These are phyloP conservation scores for Alectoria sarmentosa DNA, from an alignment of 495 filamentous ascomycete species.

Conservation along the genomic window DNA sequence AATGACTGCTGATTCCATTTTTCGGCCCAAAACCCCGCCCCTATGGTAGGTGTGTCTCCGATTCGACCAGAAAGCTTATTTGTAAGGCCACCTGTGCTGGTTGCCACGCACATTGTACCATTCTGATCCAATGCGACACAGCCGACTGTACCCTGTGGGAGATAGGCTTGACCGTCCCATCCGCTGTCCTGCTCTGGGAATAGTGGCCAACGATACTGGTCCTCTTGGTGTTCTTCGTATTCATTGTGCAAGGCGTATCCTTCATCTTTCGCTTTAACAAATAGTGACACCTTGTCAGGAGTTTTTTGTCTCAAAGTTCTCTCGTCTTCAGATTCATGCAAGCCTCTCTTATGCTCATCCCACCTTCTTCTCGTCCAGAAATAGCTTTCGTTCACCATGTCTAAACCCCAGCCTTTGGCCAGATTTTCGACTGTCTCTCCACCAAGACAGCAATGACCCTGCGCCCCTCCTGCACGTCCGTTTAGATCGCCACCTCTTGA, in stretches of 20 bases:
- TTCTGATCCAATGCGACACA: constrained; percentile 69
- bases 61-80: constrained; percentile 77
- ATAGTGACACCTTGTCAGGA: neutral
- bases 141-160: constrained; percentile 79
- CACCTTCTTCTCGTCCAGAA: constrained; percentile 75
- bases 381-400: constrained; percentile 61
- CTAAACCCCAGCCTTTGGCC: constrained; percentile 66
- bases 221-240: constrained; percentile 18
- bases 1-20: constrained; percentile 45
- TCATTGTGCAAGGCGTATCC: neutral
- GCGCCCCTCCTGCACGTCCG: constrained; percentile 58
- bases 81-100: constrained; percentile 81
- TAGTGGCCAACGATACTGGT: constrained; percentile 21
- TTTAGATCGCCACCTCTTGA: constrained; percentile 55
- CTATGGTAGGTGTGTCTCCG: constrained; percentile 80
- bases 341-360: constrained; percentile 69
- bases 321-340: constrained; percentile 40
- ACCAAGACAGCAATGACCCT: constrained; percentile 35
- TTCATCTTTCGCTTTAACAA: neutral
- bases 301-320: neutral
- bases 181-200: constrained; percentile 23
- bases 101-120: constrained; percentile 70
- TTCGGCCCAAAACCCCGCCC: constrained; percentile 88
- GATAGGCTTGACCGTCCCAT: constrained; percentile 49
- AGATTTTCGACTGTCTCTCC: constrained; percentile 55